Conservation (phyloP, 345 rosid genomes). For the Citrus inodora region DNA sequence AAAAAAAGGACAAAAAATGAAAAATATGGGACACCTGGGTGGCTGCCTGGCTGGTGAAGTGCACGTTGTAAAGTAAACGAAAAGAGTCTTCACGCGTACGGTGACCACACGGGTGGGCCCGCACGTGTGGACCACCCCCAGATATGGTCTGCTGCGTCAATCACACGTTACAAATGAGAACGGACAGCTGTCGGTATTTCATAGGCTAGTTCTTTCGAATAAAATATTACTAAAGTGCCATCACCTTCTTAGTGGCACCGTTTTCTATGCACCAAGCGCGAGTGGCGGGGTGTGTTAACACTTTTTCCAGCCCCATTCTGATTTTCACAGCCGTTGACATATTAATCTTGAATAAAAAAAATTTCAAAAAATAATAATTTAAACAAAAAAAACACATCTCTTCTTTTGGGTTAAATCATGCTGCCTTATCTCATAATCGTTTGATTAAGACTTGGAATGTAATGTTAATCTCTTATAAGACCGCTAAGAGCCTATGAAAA, state of each 20-base stretch:
- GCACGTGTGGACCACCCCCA: slow-evolving; percentile 23
- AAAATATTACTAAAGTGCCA: not conserved
- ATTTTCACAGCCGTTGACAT: slow-evolving; percentile 40
- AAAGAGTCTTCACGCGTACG: slow-evolving; percentile 31
- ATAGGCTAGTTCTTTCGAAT: not conserved
- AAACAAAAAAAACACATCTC: slow-evolving; percentile 9
- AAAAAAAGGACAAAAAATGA: not conserved
- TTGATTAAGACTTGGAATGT: not conserved
- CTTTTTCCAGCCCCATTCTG: slow-evolving; percentile 28
- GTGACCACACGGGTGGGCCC: slow-evolving; percentile 28
- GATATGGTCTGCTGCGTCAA: slow-evolving; percentile 39
- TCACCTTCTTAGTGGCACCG: slow-evolving; percentile 13
- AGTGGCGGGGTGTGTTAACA: slow-evolving; percentile 44
- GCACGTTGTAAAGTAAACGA: slow-evolving; percentile 25
- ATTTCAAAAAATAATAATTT: not conserved
- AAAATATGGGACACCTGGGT: slow-evolving; percentile 2
- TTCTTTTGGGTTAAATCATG: slow-evolving; percentile 20
- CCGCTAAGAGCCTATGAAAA: not conserved
- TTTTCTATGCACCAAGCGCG: slow-evolving; percentile 28
- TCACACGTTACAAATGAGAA: slow-evolving; percentile 14
- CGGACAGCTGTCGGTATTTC: slow-evolving; percentile 2
- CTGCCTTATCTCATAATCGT: slow-evolving; percentile 10
- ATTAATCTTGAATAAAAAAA: not conserved
- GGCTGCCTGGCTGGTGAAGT: slow-evolving; percentile 13
- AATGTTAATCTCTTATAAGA: not conserved